Evolutionary conservation across 306 rosid genomes (phyloP).

Genomic region (Parietaria judaica): DNA sequence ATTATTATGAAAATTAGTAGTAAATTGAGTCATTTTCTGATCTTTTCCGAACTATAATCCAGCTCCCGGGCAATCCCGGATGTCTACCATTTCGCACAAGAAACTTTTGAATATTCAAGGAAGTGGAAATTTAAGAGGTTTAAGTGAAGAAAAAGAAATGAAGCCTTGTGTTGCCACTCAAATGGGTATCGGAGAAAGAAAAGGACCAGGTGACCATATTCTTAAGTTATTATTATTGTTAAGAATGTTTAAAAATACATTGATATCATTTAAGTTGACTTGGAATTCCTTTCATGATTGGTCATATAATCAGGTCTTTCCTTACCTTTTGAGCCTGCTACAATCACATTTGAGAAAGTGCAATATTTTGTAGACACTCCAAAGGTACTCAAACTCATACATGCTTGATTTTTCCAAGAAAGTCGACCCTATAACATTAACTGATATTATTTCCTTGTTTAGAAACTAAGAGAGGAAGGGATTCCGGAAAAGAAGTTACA

Average conservation of each 20-base stretch:
- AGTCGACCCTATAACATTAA: not conserved
- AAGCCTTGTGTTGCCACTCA: not conserved
- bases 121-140: slow-evolving; percentile 15
- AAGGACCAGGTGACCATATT: not conserved
- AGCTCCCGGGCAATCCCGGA: slow-evolving; percentile 44
- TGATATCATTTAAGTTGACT: too few species aligned
- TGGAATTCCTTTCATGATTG: too few species aligned
- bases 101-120: slow-evolving; percentile 27
- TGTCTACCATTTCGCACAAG: slow-evolving; percentile 27
- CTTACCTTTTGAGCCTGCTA: slow-evolving; percentile 19
- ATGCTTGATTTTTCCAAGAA: not conserved
- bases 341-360: slow-evolving; percentile 27
- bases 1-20: too few species aligned
- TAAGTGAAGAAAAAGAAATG: slow-evolving; percentile 2
- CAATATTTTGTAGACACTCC: slow-evolving; percentile 29
- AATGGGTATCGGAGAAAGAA: not conserved
- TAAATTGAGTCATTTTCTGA: too few species aligned
- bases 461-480: slow-evolving; percentile 24
- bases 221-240: not conserved
- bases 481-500: slow-evolving; percentile 13
- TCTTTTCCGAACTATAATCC: not conserved
- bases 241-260: too few species aligned
- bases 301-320: slow-evolving; percentile 15
- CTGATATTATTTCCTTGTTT: not conserved
- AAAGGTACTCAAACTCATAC: slow-evolving; percentile 6